Evolutionary conservation across 495 filamentous ascomycete species (phyloP).

Genomic region (Echria macrotheca): DNA sequence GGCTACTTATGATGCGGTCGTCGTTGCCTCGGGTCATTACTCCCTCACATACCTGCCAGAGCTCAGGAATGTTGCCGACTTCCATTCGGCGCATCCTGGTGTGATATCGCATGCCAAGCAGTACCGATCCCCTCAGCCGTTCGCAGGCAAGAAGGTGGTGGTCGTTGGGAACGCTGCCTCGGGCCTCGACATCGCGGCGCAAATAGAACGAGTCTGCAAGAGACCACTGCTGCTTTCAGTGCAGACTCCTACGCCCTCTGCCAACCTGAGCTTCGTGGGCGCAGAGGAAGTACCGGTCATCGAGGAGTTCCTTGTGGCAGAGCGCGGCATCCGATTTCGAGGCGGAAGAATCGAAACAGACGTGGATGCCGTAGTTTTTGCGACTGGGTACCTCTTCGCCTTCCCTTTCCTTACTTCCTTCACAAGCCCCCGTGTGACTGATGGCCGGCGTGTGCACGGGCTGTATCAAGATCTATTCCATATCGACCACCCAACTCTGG

Average conservation of each 20-base stretch:
- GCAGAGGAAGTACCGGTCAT: conserved; percentile 38
- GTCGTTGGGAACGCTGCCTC: conserved; percentile 76
- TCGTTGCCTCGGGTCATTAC: conserved; percentile 82
- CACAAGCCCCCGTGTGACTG: conserved; percentile 53
- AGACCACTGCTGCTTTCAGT: conserved; percentile 41
- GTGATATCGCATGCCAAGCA: conserved; percentile 75
- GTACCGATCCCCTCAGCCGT: conserved; percentile 59
- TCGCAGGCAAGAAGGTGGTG: conserved; percentile 50
- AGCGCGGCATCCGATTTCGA: conserved; percentile 32
- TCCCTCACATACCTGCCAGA: conserved; percentile 64
- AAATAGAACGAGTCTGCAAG: conserved; percentile 52
- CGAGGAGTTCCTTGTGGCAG: conserved; percentile 33
- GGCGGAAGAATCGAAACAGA: conserved; percentile 47
- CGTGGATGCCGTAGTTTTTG: conserved; percentile 65
- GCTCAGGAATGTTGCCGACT: conserved; percentile 34
- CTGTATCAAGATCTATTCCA: conserved; percentile 77
- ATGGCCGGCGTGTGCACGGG: conserved; percentile 63
- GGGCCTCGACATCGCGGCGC: conserved; percentile 71
- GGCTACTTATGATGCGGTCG: conserved; percentile 67
- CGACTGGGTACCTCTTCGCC: conserved; percentile 69
- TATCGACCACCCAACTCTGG: conserved; percentile 68
- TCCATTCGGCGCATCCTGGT: conserved; percentile 55
- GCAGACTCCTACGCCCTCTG: conserved; percentile 27
- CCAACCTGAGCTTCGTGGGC: conserved; percentile 25
- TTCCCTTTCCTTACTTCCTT: conserved; percentile 62